Evolutionary conservation across 352 stramenopile genomes (phyloP).

Genomic region (Globisporangium takayamanum): DNA sequence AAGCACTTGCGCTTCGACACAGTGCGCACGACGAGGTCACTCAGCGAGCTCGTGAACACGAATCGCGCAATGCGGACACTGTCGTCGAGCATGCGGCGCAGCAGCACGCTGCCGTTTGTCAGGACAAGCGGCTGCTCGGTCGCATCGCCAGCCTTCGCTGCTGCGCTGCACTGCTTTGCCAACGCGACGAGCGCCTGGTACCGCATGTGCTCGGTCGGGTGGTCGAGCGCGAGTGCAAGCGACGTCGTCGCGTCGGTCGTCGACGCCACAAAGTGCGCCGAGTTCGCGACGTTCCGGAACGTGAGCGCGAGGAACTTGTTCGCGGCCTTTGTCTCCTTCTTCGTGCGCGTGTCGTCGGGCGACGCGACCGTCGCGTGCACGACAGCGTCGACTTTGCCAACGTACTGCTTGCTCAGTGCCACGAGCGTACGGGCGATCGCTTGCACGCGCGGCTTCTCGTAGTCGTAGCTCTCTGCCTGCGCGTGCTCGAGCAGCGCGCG

Average conservation of each 20-base stretch:
- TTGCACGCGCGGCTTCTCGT: conserved; percentile 30
- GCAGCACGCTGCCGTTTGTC: conserved; percentile 42
- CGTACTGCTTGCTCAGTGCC: conserved; percentile 54
- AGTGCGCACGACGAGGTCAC: conserved; percentile 49
- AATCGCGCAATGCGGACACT: conserved; percentile 61
- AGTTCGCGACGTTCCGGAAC: conserved; percentile 68
- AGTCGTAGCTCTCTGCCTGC: conserved; percentile 28
- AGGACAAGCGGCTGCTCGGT: conserved; percentile 22
- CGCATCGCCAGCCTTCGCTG: conserved; percentile 4
- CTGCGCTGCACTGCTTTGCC: conserved; percentile 34
- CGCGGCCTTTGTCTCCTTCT: conserved; percentile 46
- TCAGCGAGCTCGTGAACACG: conserved; percentile 40
- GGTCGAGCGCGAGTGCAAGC: conserved; percentile 68
- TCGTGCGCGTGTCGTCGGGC: conserved; percentile 21
- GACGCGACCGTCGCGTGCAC: conserved; percentile 25
- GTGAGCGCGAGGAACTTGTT: conserved; percentile 56
- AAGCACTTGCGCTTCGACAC: conserved; percentile 48
- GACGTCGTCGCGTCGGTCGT: conserved; percentile 62
- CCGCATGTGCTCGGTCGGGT: conserved; percentile 68
- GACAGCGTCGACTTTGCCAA: conserved; percentile 39
- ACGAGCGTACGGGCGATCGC: conserved; percentile 40
- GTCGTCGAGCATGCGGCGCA: conserved; percentile 75
- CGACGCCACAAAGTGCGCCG: conserved; percentile 67
- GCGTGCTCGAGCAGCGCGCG: conserved; percentile 39
- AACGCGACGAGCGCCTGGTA: conserved; percentile 65